Conservation (phyloP, 148 eudicot species). For the Chenopodium formosanum region DNA sequence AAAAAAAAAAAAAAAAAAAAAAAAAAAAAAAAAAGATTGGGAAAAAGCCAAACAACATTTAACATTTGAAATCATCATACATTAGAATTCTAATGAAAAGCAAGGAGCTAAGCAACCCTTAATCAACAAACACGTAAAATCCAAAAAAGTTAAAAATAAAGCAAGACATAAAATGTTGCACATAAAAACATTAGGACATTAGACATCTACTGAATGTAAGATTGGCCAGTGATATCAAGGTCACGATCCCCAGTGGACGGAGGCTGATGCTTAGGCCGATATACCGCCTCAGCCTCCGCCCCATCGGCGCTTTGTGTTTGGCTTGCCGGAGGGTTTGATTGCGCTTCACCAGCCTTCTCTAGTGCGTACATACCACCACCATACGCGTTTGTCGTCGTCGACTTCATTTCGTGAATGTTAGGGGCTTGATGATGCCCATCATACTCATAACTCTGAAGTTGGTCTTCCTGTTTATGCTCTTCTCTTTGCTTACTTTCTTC, state of each 20-base stretch:
- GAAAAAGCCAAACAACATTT: too few relatives aligned
- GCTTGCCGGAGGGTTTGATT: constrained; percentile 48
- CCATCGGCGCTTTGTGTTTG: constrained; percentile 81
- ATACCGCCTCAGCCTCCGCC: constrained; percentile 34
- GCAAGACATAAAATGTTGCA: too few relatives aligned
- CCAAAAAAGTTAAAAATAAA: too few relatives aligned
- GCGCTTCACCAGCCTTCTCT: constrained; percentile 14
- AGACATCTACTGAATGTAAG: constrained; percentile 48
- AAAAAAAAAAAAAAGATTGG: too few relatives aligned
- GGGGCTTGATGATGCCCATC: constrained; percentile 25
- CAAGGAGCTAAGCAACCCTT: too few relatives aligned
- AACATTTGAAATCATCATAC: too few relatives aligned
- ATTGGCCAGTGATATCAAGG: constrained; percentile 70
- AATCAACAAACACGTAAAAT: too few relatives aligned
- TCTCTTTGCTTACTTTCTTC: not conserved
- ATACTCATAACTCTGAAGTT: not conserved
- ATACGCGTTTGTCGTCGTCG: constrained; percentile 60
- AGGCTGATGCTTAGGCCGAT: constrained; percentile 47
- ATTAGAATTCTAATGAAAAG: too few relatives aligned
- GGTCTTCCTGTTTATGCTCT: not conserved
- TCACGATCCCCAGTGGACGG: constrained; percentile 70
- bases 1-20: too few relatives aligned
- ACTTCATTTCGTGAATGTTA: constrained; percentile 46
- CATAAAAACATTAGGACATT: too few relatives aligned
- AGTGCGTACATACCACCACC: constrained; percentile 82